Conservation (phyloP, 2,329 filamentous ascomycete species). For the Hypoxylon sp. region DNA sequence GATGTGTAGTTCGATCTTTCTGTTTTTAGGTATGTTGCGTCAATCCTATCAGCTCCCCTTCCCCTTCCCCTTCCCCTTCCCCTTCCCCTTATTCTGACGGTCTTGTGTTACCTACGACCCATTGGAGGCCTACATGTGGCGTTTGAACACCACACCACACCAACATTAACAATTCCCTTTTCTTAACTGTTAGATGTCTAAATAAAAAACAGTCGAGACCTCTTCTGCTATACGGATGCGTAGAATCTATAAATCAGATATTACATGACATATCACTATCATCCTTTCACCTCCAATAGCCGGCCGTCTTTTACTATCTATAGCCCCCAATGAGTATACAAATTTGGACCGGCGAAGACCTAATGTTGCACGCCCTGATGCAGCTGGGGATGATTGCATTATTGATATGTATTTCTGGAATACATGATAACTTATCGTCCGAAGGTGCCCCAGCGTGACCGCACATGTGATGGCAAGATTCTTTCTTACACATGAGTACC, state of each 20-base stretch:
- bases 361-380: neutral
- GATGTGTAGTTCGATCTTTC: too few relatives aligned
- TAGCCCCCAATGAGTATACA: neutral
- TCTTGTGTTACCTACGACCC: too few relatives aligned
- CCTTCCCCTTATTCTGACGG: too few relatives aligned
- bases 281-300: too few relatives aligned
- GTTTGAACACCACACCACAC: neutral
- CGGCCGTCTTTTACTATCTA: too few relatives aligned
- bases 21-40: too few relatives aligned
- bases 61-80: too few relatives aligned
- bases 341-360: neutral
- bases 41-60: too few relatives aligned
- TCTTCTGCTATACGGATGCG: too few relatives aligned
- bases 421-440: neutral
- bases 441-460: too few relatives aligned
- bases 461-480: neutral
- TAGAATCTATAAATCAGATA: too few relatives aligned
- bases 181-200: neutral
- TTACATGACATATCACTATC: too few relatives aligned
- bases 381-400: neutral
- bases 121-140: neutral
- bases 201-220: neutral
- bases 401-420: neutral
- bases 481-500: neutral
- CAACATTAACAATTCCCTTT: neutral